Evolutionary conservation across 805 yeast species (phyloP), one percentile per base, ranked within the genome.

Genomic region (Candida sphagnicola): DNA sequence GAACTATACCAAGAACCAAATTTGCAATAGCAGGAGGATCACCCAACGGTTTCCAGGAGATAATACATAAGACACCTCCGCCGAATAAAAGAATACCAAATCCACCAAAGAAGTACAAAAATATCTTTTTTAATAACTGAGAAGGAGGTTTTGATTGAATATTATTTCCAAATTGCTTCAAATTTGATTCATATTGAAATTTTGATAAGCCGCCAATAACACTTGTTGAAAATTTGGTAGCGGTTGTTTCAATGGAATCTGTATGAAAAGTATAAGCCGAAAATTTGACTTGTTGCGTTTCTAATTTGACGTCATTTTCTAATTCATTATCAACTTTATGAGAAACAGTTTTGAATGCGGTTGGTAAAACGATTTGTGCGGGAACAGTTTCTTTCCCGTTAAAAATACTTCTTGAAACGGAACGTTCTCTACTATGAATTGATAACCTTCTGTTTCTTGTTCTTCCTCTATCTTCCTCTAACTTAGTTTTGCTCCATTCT

Each of bases 31-130:
- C 64, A 4, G 74, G 74, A 15, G 78, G 77, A 28, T 69, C 51
- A 10, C 76, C 75, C 34, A 72, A 54, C 4, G 77, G 77, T 41
- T 68, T 70, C 72, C 75, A 74, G 23, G 66, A 53, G 21, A 73
- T 47, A 34, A 65, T 55, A 46, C 68, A 67, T 17, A 74, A 56
- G 8, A 71, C 49, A 37, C 72, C 75, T 42, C 68, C 73, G 31
- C 56, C 48, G 37, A 70, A 49, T 26, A 73, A 54, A 31, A 73
- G 53, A 1, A 59, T 43, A 21, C 78, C 75, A 52, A 73, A 72
- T 5, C 78, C 77, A 40, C 75, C 75, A 55, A 73, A 73, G 39
- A 68, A 54, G 49, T 73, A 68, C 37, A 54, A 41, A 32, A 67
- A 56, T 2, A 65, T 39, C 48, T 61, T 67, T 43, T 49, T 58